These are phyloP conservation scores for Seminavis robusta DNA, from an alignment of 108 stramenopile species.

Conservation along the genomic window DNA sequence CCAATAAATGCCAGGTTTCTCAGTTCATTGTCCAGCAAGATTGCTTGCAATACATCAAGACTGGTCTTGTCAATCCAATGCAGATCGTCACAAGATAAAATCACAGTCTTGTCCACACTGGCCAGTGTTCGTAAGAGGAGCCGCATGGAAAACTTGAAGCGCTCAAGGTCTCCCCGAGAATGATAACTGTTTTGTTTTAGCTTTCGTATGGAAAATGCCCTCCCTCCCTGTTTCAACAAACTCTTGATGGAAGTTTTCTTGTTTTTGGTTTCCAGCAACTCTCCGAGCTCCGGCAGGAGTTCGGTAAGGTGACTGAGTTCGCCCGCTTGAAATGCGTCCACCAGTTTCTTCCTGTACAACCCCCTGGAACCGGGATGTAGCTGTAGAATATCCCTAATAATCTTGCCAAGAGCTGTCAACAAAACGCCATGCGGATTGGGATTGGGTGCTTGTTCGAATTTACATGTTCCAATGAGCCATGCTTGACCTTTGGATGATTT, in stretches of 20 bases:
- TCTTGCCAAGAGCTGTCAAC: background rate
- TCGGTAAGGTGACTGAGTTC: too few species aligned
- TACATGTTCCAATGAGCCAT: background rate
- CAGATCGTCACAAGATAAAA: background rate
- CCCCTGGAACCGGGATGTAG: too few species aligned
- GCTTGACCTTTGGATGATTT: background rate
- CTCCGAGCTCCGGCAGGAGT: too few species aligned
- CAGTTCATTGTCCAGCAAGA: background rate
- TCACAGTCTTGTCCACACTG: background rate
- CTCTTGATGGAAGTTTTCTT: too few species aligned
- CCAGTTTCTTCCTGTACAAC: too few species aligned
- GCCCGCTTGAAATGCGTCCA: too few species aligned
- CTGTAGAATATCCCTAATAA: background rate
- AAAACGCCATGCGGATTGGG: background rate
- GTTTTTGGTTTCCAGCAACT: too few species aligned
- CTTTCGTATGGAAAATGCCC: too few species aligned
- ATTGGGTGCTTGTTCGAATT: background rate
- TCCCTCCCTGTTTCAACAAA: too few species aligned
- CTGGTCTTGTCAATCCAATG: background rate
- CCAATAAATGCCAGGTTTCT: background rate
- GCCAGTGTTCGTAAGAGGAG: background rate
- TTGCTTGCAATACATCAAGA: slow-evolving; percentile 1
- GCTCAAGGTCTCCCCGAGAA: background rate
- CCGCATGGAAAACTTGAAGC: background rate
- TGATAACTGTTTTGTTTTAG: slow-evolving; percentile 6